Conservation (phyloP, 129 eudicot genomes). For the Arctium minus region DNA sequence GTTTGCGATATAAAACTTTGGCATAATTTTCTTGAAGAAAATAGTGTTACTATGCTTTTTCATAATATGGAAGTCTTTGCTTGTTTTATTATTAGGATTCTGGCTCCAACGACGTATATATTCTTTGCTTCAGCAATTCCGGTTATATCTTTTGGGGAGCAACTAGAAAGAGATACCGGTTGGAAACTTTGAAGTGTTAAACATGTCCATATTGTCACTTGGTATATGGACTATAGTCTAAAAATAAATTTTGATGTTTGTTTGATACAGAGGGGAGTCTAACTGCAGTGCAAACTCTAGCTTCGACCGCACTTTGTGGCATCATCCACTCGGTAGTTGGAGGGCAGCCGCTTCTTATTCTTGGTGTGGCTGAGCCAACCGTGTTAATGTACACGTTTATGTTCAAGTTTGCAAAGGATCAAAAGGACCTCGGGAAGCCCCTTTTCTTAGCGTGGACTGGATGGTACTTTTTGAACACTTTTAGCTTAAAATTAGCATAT, state of each 20-base stretch:
- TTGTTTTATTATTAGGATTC: constrained; percentile 52
- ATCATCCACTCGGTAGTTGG: constrained; percentile 90
- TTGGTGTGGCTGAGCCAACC: constrained; percentile 99
- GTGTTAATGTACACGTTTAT: constrained; percentile 97
- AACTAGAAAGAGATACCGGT: constrained; percentile 93
- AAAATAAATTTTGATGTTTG: not conserved
- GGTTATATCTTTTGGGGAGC: constrained; percentile 98
- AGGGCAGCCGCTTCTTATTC: constrained; percentile 91
- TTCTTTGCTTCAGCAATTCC: constrained; percentile 99
- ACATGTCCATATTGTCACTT: constrained; percentile 1
- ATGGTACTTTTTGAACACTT: constrained; percentile 53
- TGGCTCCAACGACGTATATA: constrained; percentile 98
- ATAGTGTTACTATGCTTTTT: constrained; percentile 1
- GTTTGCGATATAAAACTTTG: constrained; percentile 27
- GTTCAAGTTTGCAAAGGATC: constrained; percentile 89
- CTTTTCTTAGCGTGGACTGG: constrained; percentile 94
- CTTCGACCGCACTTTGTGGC: constrained; percentile 93
- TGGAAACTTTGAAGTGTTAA: constrained; percentile 11
- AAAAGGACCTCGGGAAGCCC: constrained; percentile 75
- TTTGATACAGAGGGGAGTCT: constrained; percentile 69
- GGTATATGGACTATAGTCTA: not conserved
- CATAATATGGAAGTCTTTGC: not conserved
- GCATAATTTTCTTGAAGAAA: not conserved
- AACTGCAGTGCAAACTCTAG: constrained; percentile 98
- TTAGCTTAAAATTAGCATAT: not conserved